Base-by-base conservation (phyloP, 148 eudicot species). In the Spergularia bocconei region DNA sequence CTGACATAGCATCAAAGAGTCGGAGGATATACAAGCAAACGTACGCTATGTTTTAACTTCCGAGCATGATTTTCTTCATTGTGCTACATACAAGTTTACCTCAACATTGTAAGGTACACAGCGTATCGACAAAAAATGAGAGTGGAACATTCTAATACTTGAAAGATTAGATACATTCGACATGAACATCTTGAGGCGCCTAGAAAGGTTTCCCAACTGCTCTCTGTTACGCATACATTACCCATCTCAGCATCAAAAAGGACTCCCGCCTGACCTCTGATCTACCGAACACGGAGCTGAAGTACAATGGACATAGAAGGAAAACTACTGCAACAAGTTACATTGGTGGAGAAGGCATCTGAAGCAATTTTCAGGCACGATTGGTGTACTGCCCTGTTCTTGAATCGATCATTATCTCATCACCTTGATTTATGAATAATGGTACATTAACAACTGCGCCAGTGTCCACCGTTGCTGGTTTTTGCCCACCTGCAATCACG, bases 371-470 rank as follows among this genome's bases (percentile, higher is more conserved):
- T 84, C 78, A 91, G 39, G 87, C 97, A 33, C 97, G 91, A 78
- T 77, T 87, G 79, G 81, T 84, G 76, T 94, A 91, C 77, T 86
- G 91, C 70, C 98, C 97, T 10, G 90, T 92, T 88, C 97, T 90
- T 51, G 98, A 81, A 81, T 94, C 98, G 48, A 94, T 83, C 81
- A 90, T n/a, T 53, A 94, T 85, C 70, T 82, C 85, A 53, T 90
- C 83, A 7, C 93, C 98, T 50, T 79, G 75, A 15, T 83, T 83
- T 75, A 90, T 77, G 78, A 94, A 94, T 85, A 94, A 83, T n/a
- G 98, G 97, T 53, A 92, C 98, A 33, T 77, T 84, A 15, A 94
- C 91, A 64, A 83, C 74, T 67, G 91, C 96, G 53, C 98, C 96
- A 8, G 97, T 94, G 55, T 92, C 97, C 51, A 92, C 75, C 56